A percentile compares a stretch with the other conserved stretches of the same genome.
Evolutionary conservation across 2,329 filamentous ascomycete species (phyloP).

Genomic region (Leptographium wingfieldii): DNA sequence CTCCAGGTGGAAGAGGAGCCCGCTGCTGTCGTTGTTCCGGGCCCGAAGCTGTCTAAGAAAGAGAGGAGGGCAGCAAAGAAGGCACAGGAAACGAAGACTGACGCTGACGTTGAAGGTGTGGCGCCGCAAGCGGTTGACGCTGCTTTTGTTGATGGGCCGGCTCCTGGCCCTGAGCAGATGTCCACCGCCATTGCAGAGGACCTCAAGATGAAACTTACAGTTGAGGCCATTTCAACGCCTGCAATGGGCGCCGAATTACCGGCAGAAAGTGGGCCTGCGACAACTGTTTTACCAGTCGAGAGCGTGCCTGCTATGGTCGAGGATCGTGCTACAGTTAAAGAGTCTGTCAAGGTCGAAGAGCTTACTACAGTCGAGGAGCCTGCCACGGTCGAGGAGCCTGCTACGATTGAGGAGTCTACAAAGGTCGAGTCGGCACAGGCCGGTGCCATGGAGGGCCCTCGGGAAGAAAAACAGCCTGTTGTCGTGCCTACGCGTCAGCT

Average conservation of each 20-base stretch:
- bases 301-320: not conserved
- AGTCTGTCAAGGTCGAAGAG: not conserved
- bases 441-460: not conserved
- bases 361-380: not conserved
- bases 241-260: not conserved
- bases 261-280: not conserved
- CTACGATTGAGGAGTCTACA: no score
- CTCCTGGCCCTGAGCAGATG: not conserved
- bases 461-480: not conserved
- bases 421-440: not conserved
- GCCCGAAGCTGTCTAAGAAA: constrained; percentile 2
- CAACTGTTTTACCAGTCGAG: not conserved
- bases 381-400: not conserved
- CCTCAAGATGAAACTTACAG: not conserved
- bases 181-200: not conserved
- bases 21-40: not conserved
- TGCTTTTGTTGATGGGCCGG: not conserved
- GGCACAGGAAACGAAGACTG: not conserved
- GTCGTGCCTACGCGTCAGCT: not conserved
- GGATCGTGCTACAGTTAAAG: not conserved
- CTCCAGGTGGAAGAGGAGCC: not conserved
- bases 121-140: not conserved
- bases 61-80: not conserved
- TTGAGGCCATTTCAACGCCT: not conserved
- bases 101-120: not conserved